These are phyloP conservation scores for Santalum album DNA, from an alignment of 164 flowering plant genomes.

Conservation along the genomic window DNA sequence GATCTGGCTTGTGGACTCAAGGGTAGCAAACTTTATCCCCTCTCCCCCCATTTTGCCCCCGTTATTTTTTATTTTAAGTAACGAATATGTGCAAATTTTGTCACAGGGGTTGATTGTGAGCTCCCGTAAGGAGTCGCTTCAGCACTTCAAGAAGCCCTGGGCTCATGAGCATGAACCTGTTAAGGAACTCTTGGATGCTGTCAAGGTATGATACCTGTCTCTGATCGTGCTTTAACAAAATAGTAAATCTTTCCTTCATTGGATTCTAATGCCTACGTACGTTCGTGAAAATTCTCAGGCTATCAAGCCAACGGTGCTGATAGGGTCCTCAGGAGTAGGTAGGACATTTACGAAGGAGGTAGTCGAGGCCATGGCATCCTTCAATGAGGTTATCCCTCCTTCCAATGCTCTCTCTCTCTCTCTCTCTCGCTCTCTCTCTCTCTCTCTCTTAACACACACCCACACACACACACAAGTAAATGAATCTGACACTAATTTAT, in stretches of 20 bases:
- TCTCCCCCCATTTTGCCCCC: neutral
- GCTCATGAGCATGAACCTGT: conserved; percentile 64
- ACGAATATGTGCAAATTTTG: neutral
- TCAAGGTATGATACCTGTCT: conserved; percentile 28
- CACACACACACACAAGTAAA: neutral
- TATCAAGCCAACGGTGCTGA: conserved; percentile 58
- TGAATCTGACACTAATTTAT: neutral
- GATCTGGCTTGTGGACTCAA: conserved; percentile 68
- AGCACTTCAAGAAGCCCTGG: conserved; percentile 62
- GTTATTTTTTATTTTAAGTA: neutral
- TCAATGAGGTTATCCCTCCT: conserved; percentile 33
- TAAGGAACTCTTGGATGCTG: conserved; percentile 41
- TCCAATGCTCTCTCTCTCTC: conserved; percentile 4
- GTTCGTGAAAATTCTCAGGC: conserved; percentile 24
- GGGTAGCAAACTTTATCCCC: conserved; percentile 20
- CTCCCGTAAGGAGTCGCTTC: conserved; percentile 52
- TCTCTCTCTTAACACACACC: neutral
- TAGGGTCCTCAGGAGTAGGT: conserved; percentile 69
- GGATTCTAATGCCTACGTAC: neutral
- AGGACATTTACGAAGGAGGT: conserved; percentile 35
- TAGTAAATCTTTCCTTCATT: neutral
- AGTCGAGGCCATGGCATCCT: conserved; percentile 48
- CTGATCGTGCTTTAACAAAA: neutral
- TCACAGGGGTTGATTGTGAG: conserved; percentile 53
- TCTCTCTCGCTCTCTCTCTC: conserved; percentile 7